Evolutionary conservation across 2,329 filamentous ascomycete species (phyloP).

Genomic region (Aspergillus nomiae): DNA sequence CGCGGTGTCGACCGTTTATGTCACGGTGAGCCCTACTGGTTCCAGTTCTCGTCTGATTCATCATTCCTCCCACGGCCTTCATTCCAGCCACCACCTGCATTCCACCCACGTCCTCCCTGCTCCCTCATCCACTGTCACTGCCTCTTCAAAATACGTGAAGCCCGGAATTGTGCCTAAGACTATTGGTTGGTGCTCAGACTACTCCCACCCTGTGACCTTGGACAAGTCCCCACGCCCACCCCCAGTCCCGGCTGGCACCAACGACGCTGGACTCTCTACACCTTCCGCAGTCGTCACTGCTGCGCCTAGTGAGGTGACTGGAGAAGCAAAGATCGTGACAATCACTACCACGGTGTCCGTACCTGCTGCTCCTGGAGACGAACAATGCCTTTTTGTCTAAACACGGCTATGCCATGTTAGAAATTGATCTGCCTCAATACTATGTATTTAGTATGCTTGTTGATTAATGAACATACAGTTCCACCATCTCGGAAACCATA

Average conservation of each 20-base stretch:
- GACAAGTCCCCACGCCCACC: conserved; percentile 17
- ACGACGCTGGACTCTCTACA: neutral
- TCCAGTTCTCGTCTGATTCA: conserved; percentile 19
- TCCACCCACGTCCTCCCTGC: conserved; percentile 13
- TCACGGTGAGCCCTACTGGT: conserved; percentile 27
- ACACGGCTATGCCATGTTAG: neutral
- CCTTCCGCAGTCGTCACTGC: neutral
- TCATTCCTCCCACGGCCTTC: conserved; percentile 3
- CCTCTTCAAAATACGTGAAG: conserved; percentile 18
- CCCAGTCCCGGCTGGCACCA: neutral
- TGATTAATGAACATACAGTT: neutral
- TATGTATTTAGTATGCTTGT: neutral
- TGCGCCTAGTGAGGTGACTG: neutral
- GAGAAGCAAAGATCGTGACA: neutral
- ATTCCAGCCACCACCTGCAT: neutral
- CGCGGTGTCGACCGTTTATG: conserved; percentile 24
- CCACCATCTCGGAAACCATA: neutral
- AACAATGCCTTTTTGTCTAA: neutral
- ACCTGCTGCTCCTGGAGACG: neutral
- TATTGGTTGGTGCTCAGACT: conserved; percentile 30
- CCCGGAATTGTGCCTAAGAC: conserved; percentile 29
- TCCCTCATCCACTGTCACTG: conserved; percentile 15
- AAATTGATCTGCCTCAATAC: neutral
- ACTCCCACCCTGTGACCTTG: conserved; percentile 28
- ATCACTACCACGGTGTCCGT: neutral